Base-by-base conservation (phyloP, 2,329 filamentous ascomycete species). In the Pestalotiopsis fici region DNA sequence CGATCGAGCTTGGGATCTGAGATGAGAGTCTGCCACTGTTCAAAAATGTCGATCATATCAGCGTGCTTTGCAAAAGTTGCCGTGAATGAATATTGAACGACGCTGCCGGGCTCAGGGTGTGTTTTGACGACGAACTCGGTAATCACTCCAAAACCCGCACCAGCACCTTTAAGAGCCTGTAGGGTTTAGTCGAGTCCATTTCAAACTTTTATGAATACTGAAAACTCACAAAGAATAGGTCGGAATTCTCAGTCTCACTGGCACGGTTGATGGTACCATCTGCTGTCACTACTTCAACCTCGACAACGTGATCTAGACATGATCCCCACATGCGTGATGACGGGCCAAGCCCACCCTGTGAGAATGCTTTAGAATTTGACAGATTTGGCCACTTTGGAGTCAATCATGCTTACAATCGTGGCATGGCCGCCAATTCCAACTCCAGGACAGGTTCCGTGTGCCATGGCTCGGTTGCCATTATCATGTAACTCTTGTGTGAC, bases 361-460 rank as follows among this genome's bases (percentile, higher is more conserved):
- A 15, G 25, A 6, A 39, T 23, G n/a, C 31, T 7, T 35, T 11
- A 59, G 25, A 25, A 28, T 25, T 59, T 21, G 55, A 11, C 27
- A 31, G 11, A 3, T 9, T 18, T n/a, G 25, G n/a, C 18, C 43
- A 15, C 9, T 28, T 21, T 23, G 18, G 5, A 23, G 11, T n/a
- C 7, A 12, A 27, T 37, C 1, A 23, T 18, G 76, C 83, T 71
- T 71, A 86, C 85, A 66, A 87, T 85, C 2, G 86, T 88, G 3
- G 86, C 83, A 71, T 90, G 87, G 0, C 87, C 87, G 43, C 87
- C 87, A 11, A 88, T 81, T 5, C 87, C 87, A 12, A 90, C 87
- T 5, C 83, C 83, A 0, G 87, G 87, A 67, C 88, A 90, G 1
- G 86, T 85, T 11, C 88, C 88, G 65, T 90, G 88, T 0, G 88